Evolutionary conservation across 176 grass and related monocot species (phyloP), one percentile per base, ranked within the genome.

Genomic region (Phyllostachys edulis): DNA sequence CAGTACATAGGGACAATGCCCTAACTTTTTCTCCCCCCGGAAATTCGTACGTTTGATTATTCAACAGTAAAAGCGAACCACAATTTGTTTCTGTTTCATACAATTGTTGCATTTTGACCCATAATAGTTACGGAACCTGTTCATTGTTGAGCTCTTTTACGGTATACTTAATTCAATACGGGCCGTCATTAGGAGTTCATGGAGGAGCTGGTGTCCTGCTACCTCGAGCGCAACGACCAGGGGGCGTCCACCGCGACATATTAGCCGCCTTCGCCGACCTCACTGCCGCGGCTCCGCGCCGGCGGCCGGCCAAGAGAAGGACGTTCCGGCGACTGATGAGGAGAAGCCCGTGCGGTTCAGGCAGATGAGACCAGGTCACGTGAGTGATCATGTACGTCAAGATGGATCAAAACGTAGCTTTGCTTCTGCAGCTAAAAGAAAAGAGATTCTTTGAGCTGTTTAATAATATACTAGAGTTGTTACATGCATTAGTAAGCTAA

Each of bases 191-290:
- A n/a, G n/a, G 67, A 79, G 57, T 84, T 88, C 81, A 79, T 88
- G 87, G 67, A 79, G 67, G 75, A 84, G 57, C 57, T 84, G 17
- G 57, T 84, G 46, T 24, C 47, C 17, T 73, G 81, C 34, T 88
- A 79, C 67, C 73, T 88, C 57, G 75, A 80, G 67, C 42, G 61
- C 81, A 88, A 88, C 80, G 80, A 88, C 69, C 61, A n/a, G n/a
- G 59, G 36, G 20, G 36, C 13, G 81, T 84, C 57, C 67, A 88
- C 81, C 59, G 29, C 56, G 51, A 88, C 67, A 82, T 84, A 75
- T 56, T 73, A 23, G 66, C 56, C 5, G 80, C 87, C 75, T 84
- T 80, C 36, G 57, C 24, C 13, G 87, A 88, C 27, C 37, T 88
- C 69, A 62, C 16, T n/a, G 73, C 55, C 2, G 55, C 6, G 7